Conservation (phyloP, 371 early-diverging fungal species). For the Chytridiales sp. region DNA sequence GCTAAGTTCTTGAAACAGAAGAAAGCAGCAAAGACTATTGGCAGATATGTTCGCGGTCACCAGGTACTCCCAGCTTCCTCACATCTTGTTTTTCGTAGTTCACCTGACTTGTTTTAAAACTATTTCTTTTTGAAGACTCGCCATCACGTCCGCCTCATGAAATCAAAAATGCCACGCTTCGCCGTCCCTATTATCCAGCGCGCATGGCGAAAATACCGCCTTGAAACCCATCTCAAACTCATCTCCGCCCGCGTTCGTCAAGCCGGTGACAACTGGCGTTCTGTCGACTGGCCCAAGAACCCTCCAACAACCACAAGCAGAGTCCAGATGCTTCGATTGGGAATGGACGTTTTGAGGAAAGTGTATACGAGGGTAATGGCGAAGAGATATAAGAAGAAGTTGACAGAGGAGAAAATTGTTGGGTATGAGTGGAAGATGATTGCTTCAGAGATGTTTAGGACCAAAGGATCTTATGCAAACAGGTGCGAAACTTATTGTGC, state of each 20-base stretch:
- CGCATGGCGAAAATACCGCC: neutral
- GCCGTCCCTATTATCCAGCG: constrained; percentile 11
- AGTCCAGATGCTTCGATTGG: too few species aligned
- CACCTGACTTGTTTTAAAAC: too few species aligned
- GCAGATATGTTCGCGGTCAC: too few species aligned
- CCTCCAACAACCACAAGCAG: neutral
- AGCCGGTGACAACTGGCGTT: constrained; percentile 6
- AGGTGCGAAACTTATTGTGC: neutral
- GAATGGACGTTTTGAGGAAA: constrained; percentile 8
- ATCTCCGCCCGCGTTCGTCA: neutral
- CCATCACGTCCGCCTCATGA: neutral
- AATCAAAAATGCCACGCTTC: constrained; percentile 1
- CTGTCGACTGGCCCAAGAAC: constrained; percentile 6
- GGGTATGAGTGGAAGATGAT: constrained; percentile 1
- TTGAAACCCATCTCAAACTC: neutral
- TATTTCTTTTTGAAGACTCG: too few species aligned
- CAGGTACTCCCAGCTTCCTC: too few species aligned
- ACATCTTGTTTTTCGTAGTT: too few species aligned
- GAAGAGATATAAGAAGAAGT: neutral
- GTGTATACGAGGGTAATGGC: constrained; percentile 1
- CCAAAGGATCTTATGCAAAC: neutral
- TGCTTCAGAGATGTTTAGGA: constrained; percentile 1
- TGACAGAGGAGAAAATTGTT: neutral
- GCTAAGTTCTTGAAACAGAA: too few species aligned
- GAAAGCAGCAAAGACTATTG: too few species aligned